Evolutionary conservation across 176 grass and related monocot genomes (phyloP), one percentile per base, ranked within the genome.

Genomic region (Pontederia crassipes): DNA sequence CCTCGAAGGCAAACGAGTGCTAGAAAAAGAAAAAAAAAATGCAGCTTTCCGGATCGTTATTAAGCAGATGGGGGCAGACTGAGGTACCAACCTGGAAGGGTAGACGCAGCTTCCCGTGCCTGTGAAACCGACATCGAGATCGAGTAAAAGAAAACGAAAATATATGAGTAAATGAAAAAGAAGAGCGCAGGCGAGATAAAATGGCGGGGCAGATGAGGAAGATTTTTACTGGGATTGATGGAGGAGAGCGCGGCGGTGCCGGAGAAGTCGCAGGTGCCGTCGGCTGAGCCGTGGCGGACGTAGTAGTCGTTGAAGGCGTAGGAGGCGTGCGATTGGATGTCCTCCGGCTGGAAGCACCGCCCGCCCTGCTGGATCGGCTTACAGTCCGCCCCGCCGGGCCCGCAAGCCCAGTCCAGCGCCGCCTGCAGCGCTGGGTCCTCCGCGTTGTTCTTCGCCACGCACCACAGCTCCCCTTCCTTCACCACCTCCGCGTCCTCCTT

Each of bases 301-400:
- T 79, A 86, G 82, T 82, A 90, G 69, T 80, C 73, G 73, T 90
- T 90, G 79, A 90, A 86, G 61, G 82, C 75, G 79, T 76, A 90
- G 69, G 82, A 90, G 59, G 79, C 79, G 61, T 65, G 82, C 8
- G 58, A 77, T 58, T 82, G 82, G 65, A 85, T 74, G 79, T 86
- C 79, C 2, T 62, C 55, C 12, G 82, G 87, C n/a, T 90, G 61
- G 79, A 48, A 85, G 76, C 87, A 80, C 48, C 61, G 56, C 61
- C 82, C 87, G 48, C 79, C 79, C 65, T 77, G 76, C 69, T 86
- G 76, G 73, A 90, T 86, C 54, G 87, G 69, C 32, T 61, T 57
- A 69, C 87, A 90, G 57, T 90, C 87, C 35, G 82, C 73, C 4
- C 79, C 78, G 61, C 82, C 79, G 46, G 73, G 72, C 15, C 82